Evolutionary conservation across 495 filamentous ascomycete genomes (phyloP).

Genomic region (Thozetella sp.): DNA sequence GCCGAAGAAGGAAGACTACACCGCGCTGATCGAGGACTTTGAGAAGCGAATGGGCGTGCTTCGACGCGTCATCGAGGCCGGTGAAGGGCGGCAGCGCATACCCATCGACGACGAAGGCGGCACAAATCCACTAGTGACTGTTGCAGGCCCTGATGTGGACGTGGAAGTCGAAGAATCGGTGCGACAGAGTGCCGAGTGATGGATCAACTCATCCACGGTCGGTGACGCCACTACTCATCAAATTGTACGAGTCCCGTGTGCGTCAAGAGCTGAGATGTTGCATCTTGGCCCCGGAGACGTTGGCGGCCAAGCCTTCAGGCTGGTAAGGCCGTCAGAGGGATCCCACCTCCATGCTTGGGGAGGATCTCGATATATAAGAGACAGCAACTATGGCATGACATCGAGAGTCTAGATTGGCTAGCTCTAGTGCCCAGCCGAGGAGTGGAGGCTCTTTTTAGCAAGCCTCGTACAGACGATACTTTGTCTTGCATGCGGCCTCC

Average conservation of each 20-base stretch:
- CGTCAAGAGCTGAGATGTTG: background rate
- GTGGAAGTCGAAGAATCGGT: background rate
- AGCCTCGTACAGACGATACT: too few species aligned
- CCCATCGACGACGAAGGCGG: background rate
- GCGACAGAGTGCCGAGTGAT: background rate
- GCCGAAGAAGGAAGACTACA: slow-evolving; percentile 36
- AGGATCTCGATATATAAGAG: too few species aligned
- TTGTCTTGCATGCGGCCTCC: too few species aligned
- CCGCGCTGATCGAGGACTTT: slow-evolving; percentile 67
- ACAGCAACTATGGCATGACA: too few species aligned
- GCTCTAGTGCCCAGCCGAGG: too few species aligned
- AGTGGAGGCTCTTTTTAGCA: too few species aligned
- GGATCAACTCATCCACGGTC: background rate
- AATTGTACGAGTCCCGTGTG: background rate
- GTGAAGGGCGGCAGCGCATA: slow-evolving; percentile 37
- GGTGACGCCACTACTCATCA: background rate
- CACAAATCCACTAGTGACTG: background rate
- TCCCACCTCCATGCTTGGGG: too few species aligned
- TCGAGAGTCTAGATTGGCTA: too few species aligned
- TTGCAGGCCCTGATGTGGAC: slow-evolving; percentile 10
- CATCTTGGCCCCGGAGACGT: too few species aligned
- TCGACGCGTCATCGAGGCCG: slow-evolving; percentile 46
- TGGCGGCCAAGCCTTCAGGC: too few species aligned
- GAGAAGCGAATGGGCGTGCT: slow-evolving; percentile 62
- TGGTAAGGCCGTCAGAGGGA: too few species aligned